phyloP scores from a whole-genome alignment of 2,329 filamentous ascomycete species.

The Monilinia vaccinii-corymbosi region DNA sequence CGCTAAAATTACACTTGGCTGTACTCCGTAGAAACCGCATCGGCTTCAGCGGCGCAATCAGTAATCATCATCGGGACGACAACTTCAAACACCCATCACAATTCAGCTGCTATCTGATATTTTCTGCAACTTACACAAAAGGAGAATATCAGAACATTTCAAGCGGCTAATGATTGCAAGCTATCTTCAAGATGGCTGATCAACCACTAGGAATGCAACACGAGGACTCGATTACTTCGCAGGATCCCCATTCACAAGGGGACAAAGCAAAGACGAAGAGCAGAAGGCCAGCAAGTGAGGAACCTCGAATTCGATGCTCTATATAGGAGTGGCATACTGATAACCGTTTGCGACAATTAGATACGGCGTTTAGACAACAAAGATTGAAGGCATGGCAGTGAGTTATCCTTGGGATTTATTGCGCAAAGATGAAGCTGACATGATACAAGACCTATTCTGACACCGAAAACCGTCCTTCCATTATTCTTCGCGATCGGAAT shows the following conservation, averaged over 20 bases:
- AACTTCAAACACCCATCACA: conserved; percentile 2
- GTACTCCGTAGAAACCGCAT: neutral
- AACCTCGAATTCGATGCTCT: conserved; percentile 10
- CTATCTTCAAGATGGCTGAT: conserved; percentile 25
- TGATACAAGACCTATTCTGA: conserved; percentile 70
- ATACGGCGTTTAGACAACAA: conserved; percentile 95
- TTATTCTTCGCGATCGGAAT: conserved; percentile 86
- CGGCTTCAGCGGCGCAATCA: conserved; percentile 1
- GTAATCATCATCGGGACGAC: conserved; percentile 15
- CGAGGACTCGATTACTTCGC: conserved; percentile 44
- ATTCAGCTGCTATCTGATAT: neutral
- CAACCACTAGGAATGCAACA: conserved; percentile 22
- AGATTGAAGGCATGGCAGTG: conserved; percentile 98
- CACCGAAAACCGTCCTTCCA: conserved; percentile 84
- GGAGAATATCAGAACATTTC: neutral
- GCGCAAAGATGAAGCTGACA: conserved; percentile 17
- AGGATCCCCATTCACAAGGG: conserved; percentile 43
- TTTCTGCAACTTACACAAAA: neutral
- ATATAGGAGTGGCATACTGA: conserved; percentile 17
- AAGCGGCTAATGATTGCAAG: conserved; percentile 22
- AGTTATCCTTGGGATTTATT: conserved; percentile 30
- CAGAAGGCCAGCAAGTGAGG: conserved; percentile 78
- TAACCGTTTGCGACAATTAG: conserved; percentile 36
- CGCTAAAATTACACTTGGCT: neutral
- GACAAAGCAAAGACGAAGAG: conserved; percentile 76